These are phyloP conservation scores for Pyrenophora graminea DNA, from an alignment of 2,329 filamentous ascomycete species.

Conservation along the genomic window DNA sequence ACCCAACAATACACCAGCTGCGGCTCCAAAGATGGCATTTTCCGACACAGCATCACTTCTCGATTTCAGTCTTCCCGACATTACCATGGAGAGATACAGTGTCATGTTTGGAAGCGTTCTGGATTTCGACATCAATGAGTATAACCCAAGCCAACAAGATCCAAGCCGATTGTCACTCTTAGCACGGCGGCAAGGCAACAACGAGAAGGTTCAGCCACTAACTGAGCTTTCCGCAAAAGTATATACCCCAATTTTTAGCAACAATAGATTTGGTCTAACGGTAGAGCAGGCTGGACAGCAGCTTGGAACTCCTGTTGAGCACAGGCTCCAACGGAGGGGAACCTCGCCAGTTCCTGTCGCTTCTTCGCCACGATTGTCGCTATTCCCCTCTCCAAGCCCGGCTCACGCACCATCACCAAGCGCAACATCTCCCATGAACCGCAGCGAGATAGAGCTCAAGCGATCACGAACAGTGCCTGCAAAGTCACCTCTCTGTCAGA, in stretches of 20 bases:
- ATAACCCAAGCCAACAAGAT: too few relatives aligned
- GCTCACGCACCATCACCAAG: slow-evolving; percentile 35
- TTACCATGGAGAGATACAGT: slow-evolving; percentile 86
- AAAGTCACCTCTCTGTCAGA: slow-evolving; percentile 34
- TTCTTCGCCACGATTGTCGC: slow-evolving; percentile 35
- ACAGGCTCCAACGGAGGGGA: slow-evolving; percentile 32
- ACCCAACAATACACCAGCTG: slow-evolving; percentile 11
- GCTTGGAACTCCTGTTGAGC: slow-evolving; percentile 21
- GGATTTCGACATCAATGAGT: slow-evolving; percentile 40
- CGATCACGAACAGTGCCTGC: slow-evolving; percentile 38
- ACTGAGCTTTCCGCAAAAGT: slow-evolving; percentile 42
- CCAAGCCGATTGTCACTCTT: slow-evolving; percentile 35
- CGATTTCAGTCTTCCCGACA: slow-evolving; percentile 77
- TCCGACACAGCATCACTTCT: slow-evolving; percentile 50
- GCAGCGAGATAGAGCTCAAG: slow-evolving; percentile 26
- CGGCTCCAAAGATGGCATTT: slow-evolving; percentile 1
- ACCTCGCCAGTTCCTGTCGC: slow-evolving; percentile 40
- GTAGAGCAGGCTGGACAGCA: slow-evolving; percentile 22
- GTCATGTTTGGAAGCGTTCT: slow-evolving; percentile 87
- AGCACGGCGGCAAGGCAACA: slow-evolving; percentile 41
- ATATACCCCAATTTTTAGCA: slow-evolving; percentile 3
- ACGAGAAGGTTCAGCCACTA: slow-evolving; percentile 41
- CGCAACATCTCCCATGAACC: slow-evolving; percentile 20
- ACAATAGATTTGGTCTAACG: slow-evolving; percentile 8
- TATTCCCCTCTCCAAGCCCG: slow-evolving; percentile 37